Evolutionary conservation across 208 protist genomes (phyloP), one percentile per base, ranked within the genome.

Genomic region (Kentomonas sorsogonicus): DNA sequence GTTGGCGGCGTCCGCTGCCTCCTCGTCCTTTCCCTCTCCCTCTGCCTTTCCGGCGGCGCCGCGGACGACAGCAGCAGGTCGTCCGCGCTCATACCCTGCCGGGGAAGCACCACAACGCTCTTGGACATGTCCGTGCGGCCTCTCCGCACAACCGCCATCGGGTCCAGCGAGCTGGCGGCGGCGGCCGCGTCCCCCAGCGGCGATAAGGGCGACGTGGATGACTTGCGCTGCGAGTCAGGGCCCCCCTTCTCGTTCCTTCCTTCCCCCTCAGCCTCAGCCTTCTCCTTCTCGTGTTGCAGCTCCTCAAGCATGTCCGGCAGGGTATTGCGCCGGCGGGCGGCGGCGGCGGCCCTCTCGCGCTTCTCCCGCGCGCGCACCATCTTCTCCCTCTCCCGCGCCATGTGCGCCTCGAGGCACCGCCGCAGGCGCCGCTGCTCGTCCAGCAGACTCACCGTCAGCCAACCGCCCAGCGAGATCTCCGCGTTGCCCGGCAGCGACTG

Each of bases 401-500:
- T 56, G 41, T 77, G 77, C 36, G 25, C 29, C 22, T 59, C 70
- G 4, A 83, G 54, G 23, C 63, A 70, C 36, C 53, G 40, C 16
- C 63, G 63, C 62, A 87, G 53, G 4, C 79, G 75, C 30, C 67
- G 47, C 40, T 82, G 79, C 50, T 87, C 79, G 40, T 87, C 79
- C 38, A 83, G 60, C 51, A 87, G 56, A 31, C 75, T 83, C 15
- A 87, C 53, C 44, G 81, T 74, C 20, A 79, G 63, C 70, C 75
- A 87, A 6, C 79, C 69, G 13, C 79, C 79, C 41, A 87, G 64
- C 62, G 72, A 87, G 9, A 87, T 20, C 60, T 87, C 75, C 2
- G 76, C 75, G 31, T 83, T 82, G 27, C 51, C 54, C 34, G 75
- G 75, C 33, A 87, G 67, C 10, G 60, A 45, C 29, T 68, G 66